Percentiles rank a stretch among this genome's conserved stretches.
Evolutionary conservation across 208 protist species (phyloP).

Genomic region (Naegleria fowleri): DNA sequence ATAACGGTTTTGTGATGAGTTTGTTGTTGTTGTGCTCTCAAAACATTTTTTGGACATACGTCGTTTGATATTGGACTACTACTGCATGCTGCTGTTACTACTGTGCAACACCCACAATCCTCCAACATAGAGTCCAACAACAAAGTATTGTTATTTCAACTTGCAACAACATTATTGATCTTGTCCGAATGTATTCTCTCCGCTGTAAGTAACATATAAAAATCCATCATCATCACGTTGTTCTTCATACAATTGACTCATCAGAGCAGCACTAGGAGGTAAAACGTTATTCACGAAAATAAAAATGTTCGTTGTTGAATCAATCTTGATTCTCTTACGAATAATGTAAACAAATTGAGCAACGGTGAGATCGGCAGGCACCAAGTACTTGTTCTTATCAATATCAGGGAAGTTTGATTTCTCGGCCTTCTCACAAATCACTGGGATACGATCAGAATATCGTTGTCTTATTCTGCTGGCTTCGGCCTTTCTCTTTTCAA

Average conservation of each 20-base stretch:
- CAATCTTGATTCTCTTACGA: conserved; percentile 78
- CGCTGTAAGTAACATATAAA: conserved; percentile 71
- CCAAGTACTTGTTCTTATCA: conserved; percentile 78
- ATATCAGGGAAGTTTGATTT: conserved; percentile 76
- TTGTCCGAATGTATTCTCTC: conserved; percentile 76
- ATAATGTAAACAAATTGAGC: conserved; percentile 86
- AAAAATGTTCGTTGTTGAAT: conserved; percentile 81
- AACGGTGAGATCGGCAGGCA: conserved; percentile 74
- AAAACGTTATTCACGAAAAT: conserved; percentile 81
- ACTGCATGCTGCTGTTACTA: no score
- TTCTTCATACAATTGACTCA: conserved; percentile 70
- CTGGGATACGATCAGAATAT: conserved; percentile 73
- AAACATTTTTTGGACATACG: no score
- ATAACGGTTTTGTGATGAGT: no score
- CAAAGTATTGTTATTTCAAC: background rate
- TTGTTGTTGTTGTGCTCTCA: no score
- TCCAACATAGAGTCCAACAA: no score
- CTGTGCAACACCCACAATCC: no score
- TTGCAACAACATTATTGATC: background rate
- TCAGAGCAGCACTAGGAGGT: conserved; percentile 58
- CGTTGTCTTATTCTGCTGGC: conserved; percentile 56
- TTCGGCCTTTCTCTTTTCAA: conserved; percentile 59
- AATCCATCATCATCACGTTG: conserved; percentile 89
- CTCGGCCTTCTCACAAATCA: conserved; percentile 83
- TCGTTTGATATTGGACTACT: no score